These are phyloP conservation scores for Klebsormidium nitens DNA, from an alignment of 139 green algal genomes.

Conservation along the genomic window DNA sequence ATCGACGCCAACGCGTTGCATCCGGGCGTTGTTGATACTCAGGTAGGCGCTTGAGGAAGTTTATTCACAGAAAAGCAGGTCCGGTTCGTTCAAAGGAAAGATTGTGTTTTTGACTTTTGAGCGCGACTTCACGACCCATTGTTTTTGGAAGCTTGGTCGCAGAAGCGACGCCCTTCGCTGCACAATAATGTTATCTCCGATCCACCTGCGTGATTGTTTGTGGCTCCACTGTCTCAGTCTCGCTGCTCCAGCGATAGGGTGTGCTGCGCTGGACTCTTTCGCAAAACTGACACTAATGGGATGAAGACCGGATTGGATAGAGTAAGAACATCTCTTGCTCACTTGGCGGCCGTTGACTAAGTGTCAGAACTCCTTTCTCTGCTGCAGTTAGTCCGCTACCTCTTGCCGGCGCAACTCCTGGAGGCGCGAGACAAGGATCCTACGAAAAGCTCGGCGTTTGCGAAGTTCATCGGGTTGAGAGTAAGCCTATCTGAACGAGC, in stretches of 20 bases:
- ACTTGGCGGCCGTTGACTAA: too few relatives aligned
- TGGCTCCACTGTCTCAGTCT: background rate
- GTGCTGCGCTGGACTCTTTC: constrained; percentile 2
- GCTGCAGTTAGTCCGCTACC: constrained; percentile 9
- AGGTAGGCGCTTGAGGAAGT: background rate
- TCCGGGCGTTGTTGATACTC: constrained; percentile 14
- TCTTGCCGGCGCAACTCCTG: background rate
- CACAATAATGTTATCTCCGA: background rate
- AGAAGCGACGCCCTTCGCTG: background rate
- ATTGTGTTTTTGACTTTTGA: background rate
- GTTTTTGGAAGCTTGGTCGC: background rate
- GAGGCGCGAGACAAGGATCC: background rate
- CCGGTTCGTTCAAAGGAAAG: too few relatives aligned
- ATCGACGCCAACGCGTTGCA: constrained; percentile 9
- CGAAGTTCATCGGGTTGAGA: constrained; percentile 1
- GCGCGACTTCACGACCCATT: background rate
- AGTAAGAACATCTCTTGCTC: too few relatives aligned
- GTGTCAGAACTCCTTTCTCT: too few relatives aligned
- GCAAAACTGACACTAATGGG: background rate
- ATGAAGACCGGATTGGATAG: too few relatives aligned
- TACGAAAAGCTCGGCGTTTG: constrained; percentile 2
- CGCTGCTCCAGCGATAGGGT: background rate
- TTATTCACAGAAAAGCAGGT: background rate
- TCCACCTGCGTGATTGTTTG: background rate
- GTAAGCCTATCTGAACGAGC: too few relatives aligned